A percentile compares a stretch with the other conserved stretches of the same genome.
Conservation (phyloP, 805 yeast genomes). For the Cyberlindnera misumaiensis region DNA sequence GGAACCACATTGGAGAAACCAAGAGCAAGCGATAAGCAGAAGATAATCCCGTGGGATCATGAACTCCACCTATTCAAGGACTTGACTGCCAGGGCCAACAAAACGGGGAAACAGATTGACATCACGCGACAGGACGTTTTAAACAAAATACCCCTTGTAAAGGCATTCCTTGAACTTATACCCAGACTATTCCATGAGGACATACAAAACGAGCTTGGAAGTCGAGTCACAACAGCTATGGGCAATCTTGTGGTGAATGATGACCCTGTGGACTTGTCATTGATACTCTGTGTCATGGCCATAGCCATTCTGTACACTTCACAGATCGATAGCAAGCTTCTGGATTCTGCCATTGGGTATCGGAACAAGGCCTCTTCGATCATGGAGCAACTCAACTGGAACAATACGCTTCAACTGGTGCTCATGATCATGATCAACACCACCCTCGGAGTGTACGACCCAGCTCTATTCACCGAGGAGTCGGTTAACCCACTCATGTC, state of each 20-base stretch:
- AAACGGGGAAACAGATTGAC: not conserved
- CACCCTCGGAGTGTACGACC: constrained; percentile 13
- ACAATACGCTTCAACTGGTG: not conserved
- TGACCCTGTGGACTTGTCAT: not conserved
- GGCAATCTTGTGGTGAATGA: not conserved
- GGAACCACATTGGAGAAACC: not conserved
- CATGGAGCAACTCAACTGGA: not conserved
- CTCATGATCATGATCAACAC: constrained; percentile 15
- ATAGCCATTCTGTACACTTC: not conserved
- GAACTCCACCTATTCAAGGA: not conserved
- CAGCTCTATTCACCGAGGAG: constrained; percentile 8
- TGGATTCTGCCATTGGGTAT: not conserved
- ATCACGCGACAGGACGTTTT: not conserved
- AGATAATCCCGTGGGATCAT: not conserved
- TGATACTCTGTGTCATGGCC: not conserved
- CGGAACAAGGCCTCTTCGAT: not conserved
- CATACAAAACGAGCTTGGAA: not conserved
- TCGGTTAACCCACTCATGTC: constrained; percentile 2
- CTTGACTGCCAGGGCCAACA: not conserved
- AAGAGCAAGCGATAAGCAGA: not conserved
- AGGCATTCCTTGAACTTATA: not conserved
- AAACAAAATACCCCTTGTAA: not conserved
- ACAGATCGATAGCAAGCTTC: not conserved
- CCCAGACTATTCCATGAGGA: not conserved
- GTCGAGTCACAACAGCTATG: not conserved